phyloP scores from a whole-genome alignment of 140 eudicot genomes.

The Ambrosia hybrid region DNA sequence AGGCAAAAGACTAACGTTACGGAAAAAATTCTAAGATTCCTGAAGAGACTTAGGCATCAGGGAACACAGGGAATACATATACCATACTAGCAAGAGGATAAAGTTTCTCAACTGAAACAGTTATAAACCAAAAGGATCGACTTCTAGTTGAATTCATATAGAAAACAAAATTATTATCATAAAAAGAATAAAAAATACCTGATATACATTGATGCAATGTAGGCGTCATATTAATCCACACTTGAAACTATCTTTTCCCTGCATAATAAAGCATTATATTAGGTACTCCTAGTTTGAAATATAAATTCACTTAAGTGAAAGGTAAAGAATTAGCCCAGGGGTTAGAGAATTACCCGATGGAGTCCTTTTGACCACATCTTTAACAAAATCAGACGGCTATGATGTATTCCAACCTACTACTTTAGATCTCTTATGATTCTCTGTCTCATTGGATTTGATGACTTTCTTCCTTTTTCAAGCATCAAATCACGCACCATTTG shows the following conservation, averaged over 20 bases:
- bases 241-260: constrained; percentile 23
- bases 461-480: constrained; percentile 29
- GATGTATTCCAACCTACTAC: constrained; percentile 1
- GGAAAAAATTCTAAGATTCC: too few relatives aligned
- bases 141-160: too few relatives aligned
- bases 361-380: constrained; percentile 17
- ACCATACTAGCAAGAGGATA: too few relatives aligned
- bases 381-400: constrained; percentile 6
- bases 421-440: constrained; percentile 30
- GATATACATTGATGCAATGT: constrained; percentile 21
- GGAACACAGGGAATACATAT: too few relatives aligned
- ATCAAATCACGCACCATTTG: constrained; percentile 28
- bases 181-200: constrained; percentile 14
- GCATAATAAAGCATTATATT: constrained; percentile 22
- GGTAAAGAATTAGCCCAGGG: background rate
- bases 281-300: constrained; percentile 15
- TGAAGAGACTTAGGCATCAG: too few relatives aligned
- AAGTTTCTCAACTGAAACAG: too few relatives aligned
- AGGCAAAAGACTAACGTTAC: too few relatives aligned
- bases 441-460: constrained; percentile 36
- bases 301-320: background rate
- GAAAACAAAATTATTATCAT: too few relatives aligned
- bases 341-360: constrained; percentile 15
- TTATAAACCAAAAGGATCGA: too few relatives aligned
- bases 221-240: constrained; percentile 11